Conservation (phyloP, 2,329 filamentous ascomycete species). For the Mariannaea sp. region DNA sequence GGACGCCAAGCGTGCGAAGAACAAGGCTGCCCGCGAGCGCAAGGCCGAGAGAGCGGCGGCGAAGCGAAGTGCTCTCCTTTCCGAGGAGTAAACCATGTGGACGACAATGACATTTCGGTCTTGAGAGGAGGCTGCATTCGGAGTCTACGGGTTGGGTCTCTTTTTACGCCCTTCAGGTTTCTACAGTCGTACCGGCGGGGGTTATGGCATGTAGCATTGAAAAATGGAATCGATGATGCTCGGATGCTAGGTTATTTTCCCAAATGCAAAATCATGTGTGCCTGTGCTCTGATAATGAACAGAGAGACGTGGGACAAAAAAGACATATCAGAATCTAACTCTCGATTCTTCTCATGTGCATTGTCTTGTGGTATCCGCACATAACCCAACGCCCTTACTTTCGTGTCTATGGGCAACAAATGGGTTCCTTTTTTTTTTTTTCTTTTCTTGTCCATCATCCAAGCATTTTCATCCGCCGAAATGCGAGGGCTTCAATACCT, state of each 20-base stretch:
- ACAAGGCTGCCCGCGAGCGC: conserved; percentile 99
- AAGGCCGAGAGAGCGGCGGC: conserved; percentile 88
- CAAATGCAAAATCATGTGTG: conserved; percentile 19
- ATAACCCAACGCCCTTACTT: too few species aligned
- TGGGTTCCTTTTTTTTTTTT: too few species aligned
- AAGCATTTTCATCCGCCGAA: too few species aligned
- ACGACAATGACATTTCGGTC: conserved; percentile 51
- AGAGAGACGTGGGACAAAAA: background rate
- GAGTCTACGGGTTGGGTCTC: conserved; percentile 64
- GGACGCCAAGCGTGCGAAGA: conserved; percentile 99
- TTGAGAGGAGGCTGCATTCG: conserved; percentile 62
- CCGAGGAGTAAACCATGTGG: conserved; percentile 61
- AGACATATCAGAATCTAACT: background rate
- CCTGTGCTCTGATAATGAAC: background rate
- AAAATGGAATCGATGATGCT: conserved; percentile 58
- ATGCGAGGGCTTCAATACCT: too few species aligned
- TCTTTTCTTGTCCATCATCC: too few species aligned
- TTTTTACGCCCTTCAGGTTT: conserved; percentile 53
- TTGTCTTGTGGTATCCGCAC: background rate
- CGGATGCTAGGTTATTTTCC: conserved; percentile 37
- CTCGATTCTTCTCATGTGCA: background rate
- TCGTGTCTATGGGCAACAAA: too few species aligned
- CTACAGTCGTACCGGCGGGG: conserved; percentile 56
- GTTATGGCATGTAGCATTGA: conserved; percentile 63
- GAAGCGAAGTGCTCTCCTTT: conserved; percentile 87